Evolutionary conservation across 495 filamentous ascomycete genomes (phyloP).

Genomic region (Trypethelium eluteriae): DNA sequence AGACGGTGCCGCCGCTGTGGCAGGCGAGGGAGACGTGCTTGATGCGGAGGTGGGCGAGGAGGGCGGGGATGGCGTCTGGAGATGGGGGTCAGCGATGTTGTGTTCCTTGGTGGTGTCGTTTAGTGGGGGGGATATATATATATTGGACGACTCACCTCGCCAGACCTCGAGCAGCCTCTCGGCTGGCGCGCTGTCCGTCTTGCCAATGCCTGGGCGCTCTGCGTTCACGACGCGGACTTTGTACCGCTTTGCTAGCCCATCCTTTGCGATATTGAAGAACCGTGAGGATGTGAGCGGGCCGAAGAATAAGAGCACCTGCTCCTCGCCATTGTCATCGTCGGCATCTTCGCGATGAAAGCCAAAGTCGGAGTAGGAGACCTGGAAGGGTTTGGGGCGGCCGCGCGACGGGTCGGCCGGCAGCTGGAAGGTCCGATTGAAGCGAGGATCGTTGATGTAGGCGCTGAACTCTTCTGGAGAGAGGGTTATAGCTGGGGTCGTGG

Average conservation of each 20-base stretch:
- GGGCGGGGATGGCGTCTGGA: slow-evolving; percentile 16
- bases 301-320: slow-evolving; percentile 18
- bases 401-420: slow-evolving; percentile 19
- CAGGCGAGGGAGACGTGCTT: slow-evolving; percentile 23
- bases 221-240: slow-evolving; percentile 23
- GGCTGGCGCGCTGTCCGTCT: slow-evolving; percentile 17
- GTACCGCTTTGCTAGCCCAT: slow-evolving; percentile 19
- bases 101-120: background rate
- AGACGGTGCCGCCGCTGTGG: slow-evolving; percentile 26
- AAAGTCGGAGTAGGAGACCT: slow-evolving; percentile 24
- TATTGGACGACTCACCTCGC: slow-evolving; percentile 17
- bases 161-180: slow-evolving; percentile 20
- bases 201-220: slow-evolving; percentile 26
- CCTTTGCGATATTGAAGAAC: slow-evolving; percentile 17
- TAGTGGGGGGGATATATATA: background rate
- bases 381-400: slow-evolving; percentile 17
- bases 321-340: slow-evolving; percentile 4
- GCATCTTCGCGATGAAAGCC: slow-evolving; percentile 22
- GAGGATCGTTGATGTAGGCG: background rate
- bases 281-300: slow-evolving; percentile 22
- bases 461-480: background rate
- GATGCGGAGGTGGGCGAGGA: slow-evolving; percentile 22
- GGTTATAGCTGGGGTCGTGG: background rate
- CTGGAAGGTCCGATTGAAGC: slow-evolving; percentile 20
- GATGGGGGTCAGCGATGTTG: slow-evolving; percentile 14